These are phyloP conservation scores for Verticillium tricorpus DNA, from an alignment of 2,329 filamentous ascomycete species.

Conservation along the genomic window DNA sequence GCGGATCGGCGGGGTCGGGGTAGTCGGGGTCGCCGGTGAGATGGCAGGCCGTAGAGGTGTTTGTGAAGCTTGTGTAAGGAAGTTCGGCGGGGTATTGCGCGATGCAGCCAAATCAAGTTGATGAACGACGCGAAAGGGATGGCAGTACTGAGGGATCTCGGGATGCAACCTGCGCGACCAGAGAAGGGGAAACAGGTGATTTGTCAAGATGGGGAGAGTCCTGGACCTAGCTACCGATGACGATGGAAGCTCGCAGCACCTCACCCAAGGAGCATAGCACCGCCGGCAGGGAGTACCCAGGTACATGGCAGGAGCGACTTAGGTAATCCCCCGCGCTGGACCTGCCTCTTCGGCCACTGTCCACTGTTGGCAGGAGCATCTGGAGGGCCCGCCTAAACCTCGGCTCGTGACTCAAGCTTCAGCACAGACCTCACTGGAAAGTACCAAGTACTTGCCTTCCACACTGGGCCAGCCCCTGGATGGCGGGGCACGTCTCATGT, in stretches of 20 bases:
- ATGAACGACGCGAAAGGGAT: not conserved
- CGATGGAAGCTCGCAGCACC: constrained; percentile 25
- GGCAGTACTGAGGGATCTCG: not conserved
- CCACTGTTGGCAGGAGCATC: not conserved
- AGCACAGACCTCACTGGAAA: not conserved
- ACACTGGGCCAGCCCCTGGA: not conserved
- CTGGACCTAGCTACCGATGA: constrained; percentile 10
- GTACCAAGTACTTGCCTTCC: too few relatives aligned
- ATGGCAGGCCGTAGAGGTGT: not conserved
- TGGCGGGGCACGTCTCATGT: not conserved
- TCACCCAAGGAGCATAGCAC: not conserved
- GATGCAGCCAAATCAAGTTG: not conserved
- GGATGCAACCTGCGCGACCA: not conserved
- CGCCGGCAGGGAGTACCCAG: not conserved
- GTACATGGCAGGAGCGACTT: not conserved
- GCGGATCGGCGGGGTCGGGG: constrained; percentile 6
- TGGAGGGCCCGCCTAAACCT: not conserved
- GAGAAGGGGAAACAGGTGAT: not conserved
- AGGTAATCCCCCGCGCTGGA: not conserved
- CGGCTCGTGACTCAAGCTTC: not conserved
- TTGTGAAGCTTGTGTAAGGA: not conserved
- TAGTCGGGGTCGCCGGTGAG: not conserved
- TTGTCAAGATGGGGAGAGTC: not conserved
- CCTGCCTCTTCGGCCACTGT: not conserved
- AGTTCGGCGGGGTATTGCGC: not conserved